Evolutionary conservation across 495 filamentous ascomycete species (phyloP).

Genomic region (Neurospora pannonica): DNA sequence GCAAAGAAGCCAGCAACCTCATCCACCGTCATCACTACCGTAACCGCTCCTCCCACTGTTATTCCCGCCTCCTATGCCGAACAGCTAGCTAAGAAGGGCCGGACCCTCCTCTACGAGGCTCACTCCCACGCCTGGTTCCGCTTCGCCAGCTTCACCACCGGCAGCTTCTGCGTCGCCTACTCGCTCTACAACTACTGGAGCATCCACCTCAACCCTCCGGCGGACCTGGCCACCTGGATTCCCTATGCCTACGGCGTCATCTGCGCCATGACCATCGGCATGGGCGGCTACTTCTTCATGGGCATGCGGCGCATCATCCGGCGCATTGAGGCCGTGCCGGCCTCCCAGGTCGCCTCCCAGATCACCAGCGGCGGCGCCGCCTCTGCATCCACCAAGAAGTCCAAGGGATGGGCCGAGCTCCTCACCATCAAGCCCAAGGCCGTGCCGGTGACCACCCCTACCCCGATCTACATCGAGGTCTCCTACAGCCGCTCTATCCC

Average conservation of each 20-base stretch:
- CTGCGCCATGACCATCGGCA: constrained; percentile 32
- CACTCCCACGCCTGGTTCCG: constrained; percentile 52
- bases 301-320: constrained; percentile 32
- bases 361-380: neutral
- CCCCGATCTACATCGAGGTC: constrained; percentile 29
- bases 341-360: constrained; percentile 1
- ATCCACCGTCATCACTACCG: neutral
- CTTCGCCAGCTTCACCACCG: constrained; percentile 44
- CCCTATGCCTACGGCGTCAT: constrained; percentile 34
- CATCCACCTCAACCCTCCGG: constrained; percentile 32
- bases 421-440: neutral
- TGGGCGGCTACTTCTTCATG: constrained; percentile 39
- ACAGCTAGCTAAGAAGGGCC: constrained; percentile 32
- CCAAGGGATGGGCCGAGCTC: neutral
- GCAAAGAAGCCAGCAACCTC: neutral
- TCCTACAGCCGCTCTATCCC: constrained; percentile 26
- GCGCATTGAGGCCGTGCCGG: constrained; percentile 30
- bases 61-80: constrained; percentile 27
- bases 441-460: neutral
- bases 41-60: neutral
- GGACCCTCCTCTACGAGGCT: constrained; percentile 49
- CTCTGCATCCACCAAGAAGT: neutral
- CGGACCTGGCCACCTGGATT: constrained; percentile 33
- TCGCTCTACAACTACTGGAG: constrained; percentile 45
- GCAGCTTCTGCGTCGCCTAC: constrained; percentile 48